phyloP scores from a whole-genome alignment of 768 basidiomycete species.

The Lentinula sp. region DNA sequence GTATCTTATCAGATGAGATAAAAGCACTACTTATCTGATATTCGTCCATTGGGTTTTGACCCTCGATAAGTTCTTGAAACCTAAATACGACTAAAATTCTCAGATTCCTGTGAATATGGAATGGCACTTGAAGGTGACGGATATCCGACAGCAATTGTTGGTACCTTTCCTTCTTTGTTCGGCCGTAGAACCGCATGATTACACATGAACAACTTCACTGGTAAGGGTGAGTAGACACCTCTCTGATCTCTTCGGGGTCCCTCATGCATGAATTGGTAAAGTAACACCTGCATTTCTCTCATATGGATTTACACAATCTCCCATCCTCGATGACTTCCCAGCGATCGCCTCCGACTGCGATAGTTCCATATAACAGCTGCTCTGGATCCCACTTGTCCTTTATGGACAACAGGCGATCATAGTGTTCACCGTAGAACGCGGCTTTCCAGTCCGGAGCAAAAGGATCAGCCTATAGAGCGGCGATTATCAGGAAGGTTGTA shows the following conservation, averaged over 20 bases:
- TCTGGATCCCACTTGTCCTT: constrained; percentile 11
- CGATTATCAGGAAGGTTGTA: background rate
- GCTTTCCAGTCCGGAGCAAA: constrained; percentile 11
- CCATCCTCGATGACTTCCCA: constrained; percentile 5
- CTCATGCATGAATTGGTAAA: background rate
- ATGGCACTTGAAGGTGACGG: background rate
- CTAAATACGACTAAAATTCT: background rate
- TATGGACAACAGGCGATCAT: constrained; percentile 7
- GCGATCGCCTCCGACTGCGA: constrained; percentile 7
- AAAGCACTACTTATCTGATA: background rate
- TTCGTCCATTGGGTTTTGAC: too few relatives aligned
- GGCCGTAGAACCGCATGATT: background rate
- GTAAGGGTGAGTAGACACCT: too few relatives aligned
- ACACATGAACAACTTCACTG: too few relatives aligned
- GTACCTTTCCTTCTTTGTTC: background rate
- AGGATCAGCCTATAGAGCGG: background rate
- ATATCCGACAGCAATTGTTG: background rate
- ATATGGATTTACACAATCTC: background rate
- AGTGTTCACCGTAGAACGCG: constrained; percentile 10
- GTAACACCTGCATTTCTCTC: background rate
- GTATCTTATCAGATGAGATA: constrained; percentile 1
- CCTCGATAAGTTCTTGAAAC: background rate
- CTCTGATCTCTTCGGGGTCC: background rate
- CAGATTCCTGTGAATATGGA: background rate
- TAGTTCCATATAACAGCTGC: constrained; percentile 8